phyloP scores from a whole-genome alignment of 345 rosid genomes.

The Populus euphratica region DNA sequence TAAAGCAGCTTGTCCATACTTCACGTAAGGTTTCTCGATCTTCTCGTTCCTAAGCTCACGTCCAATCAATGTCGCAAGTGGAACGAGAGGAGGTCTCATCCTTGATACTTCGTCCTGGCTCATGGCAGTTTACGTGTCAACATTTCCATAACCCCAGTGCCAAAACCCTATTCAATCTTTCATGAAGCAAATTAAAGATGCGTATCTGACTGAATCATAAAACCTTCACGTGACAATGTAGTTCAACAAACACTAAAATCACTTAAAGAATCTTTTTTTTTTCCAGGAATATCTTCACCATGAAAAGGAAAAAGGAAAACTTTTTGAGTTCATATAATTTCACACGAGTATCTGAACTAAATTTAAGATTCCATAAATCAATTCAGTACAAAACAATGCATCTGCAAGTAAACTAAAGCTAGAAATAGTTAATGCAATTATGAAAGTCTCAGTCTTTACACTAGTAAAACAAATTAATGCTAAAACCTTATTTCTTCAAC shows the following conservation, averaged over 20 bases:
- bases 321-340: not conserved
- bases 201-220: not conserved
- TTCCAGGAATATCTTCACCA: not conserved
- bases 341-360: not conserved
- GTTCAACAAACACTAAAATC: not conserved
- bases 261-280: not conserved
- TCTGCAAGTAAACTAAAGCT: not conserved
- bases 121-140: slow-evolving; percentile 53
- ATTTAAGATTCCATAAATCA: not conserved
- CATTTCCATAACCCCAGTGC: slow-evolving; percentile 33
- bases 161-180: slow-evolving; percentile 21
- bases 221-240: not conserved
- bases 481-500: not conserved
- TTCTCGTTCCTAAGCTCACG: slow-evolving; percentile 85
- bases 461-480: not conserved
- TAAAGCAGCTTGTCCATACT: slow-evolving; percentile 93
- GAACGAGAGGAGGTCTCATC: slow-evolving; percentile 73
- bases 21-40: slow-evolving; percentile 77
- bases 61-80: slow-evolving; percentile 89
- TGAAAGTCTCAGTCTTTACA: not conserved
- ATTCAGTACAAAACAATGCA: not conserved
- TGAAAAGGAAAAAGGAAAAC: not conserved
- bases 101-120: slow-evolving; percentile 60
- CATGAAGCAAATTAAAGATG: slow-evolving; percentile 8
- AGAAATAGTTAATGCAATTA: not conserved